Conservation (phyloP, 495 filamentous ascomycete genomes). For the Bryoglossum gracile region DNA sequence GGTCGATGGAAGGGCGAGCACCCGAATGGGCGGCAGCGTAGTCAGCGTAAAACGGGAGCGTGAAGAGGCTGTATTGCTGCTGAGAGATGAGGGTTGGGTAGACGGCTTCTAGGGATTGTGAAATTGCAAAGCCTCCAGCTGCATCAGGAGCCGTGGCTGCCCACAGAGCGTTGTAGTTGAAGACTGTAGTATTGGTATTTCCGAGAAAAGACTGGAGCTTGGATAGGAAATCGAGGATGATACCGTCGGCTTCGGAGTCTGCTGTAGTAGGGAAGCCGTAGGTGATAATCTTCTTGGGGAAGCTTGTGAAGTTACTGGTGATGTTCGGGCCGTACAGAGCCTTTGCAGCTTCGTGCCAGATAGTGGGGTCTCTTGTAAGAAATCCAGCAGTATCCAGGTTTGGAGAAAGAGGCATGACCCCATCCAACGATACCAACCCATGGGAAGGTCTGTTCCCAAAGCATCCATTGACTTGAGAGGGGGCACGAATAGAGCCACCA, state of each 20-base stretch:
- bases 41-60: conserved; percentile 44
- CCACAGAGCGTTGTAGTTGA: conserved; percentile 37
- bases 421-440: conserved; percentile 30
- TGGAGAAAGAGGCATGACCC: conserved; percentile 39
- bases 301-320: conserved; percentile 30
- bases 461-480: conserved; percentile 29
- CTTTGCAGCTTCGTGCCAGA: conserved; percentile 40
- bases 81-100: conserved; percentile 46
- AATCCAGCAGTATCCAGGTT: conserved; percentile 43
- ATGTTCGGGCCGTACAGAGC: conserved; percentile 40
- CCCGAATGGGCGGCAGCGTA: conserved; percentile 42
- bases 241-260: conserved; percentile 24
- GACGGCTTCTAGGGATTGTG: conserved; percentile 34
- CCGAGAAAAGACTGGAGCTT: conserved; percentile 36
- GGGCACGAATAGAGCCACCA: conserved; percentile 34
- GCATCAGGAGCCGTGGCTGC: conserved; percentile 29
- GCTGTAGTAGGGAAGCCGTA: conserved; percentile 28
- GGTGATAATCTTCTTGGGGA: conserved; percentile 39
- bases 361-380: conserved; percentile 37
- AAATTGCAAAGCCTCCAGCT: conserved; percentile 19
- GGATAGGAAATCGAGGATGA: conserved; percentile 34
- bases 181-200: conserved; percentile 25
- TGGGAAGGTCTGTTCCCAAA: conserved; percentile 30
- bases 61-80: conserved; percentile 41
- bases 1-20: conserved; percentile 47